Base-by-base conservation (phyloP, 2,329 filamentous ascomycete species). In the Cladosporium sp. region DNA sequence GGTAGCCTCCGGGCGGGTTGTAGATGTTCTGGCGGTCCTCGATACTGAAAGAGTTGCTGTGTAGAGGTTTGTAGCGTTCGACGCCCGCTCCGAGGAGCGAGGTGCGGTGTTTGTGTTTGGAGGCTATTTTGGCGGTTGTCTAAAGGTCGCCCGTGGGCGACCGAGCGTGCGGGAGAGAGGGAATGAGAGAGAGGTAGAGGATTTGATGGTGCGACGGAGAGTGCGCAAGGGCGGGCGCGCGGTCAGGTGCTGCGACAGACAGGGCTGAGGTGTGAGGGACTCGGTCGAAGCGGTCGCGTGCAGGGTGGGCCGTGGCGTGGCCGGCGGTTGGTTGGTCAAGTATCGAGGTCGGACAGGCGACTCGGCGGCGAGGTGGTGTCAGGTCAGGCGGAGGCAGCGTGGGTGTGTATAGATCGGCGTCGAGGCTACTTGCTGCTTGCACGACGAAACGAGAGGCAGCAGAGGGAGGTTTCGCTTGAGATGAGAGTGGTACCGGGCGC, bases 61-160 rank as follows among this genome's bases (percentile, higher is more conserved):
- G 81, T 58, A 84, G 80, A 61, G 80, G 81, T 72, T 84, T 82
- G 68, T 77, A 78, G 49, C 71, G 63, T 29, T 69, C 68, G 55
- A 63, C 64, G 65, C 70, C 65, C 71, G 83, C 83, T 79, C 85
- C 85, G 71, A 88, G 80, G 74, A 88, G 84, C 80, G 85, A 87
- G 74, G 83, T 77, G 73, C 84, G 82, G 65, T 83, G 81, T 75
- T 83, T 81, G 80, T 86, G 83, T 72, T 81, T 81, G 80, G 73
- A 70, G 60, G 69, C 65, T 71, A 73, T 73, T 69, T 71, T 75
- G 72, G 65, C 72, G 72, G 72, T 71, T 49, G 68, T 67, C 23
- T 44, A 56, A 33, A 14, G 65, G 50, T 52, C 64, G 57, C 64
- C 49, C 64, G 44, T n/a, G 58, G 64, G 64, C 64, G 64, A 66